Evolutionary conservation across 371 early-diverging fungal species (phyloP), one percentile per base, ranked within the genome.

Genomic region (Zopfochytrium polystomum): DNA sequence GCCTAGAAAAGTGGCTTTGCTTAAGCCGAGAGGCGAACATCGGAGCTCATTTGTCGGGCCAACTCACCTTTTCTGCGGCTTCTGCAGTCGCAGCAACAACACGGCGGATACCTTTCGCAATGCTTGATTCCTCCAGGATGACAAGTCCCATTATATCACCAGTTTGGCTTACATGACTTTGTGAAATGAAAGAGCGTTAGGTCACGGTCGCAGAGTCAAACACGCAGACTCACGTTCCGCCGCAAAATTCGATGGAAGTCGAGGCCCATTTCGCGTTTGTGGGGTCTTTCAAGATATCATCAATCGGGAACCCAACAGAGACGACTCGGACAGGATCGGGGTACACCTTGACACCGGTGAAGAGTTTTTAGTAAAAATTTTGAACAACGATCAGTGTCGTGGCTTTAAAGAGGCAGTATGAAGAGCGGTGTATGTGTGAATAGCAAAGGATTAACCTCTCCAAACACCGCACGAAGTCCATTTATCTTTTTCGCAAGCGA

Each of bases 61-160:
- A n/a, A n/a, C n/a, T n/a, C n/a, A n/a, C n/a, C n/a, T n/a, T n/a
- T n/a, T n/a, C n/a, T 27, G 96, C 96, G n/a, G n/a, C n/a, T 68
- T 91, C 94, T 58, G 91, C 90, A 20, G 98, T 96, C 33, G 96
- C 90, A 31, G 94, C 98, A 26, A 93, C 87, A 53, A 99, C 94
- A 73, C 99, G 91, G 55, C 99, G 88, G 55, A 96, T 88, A 64
- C 96, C 98, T 84, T 95, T 96, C 73, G 97, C 88, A 71, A 99
- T 92, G 72, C 90, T 88, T n/a, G 83, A 67, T 69, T 99, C 99
- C 77, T 93, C 95, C 43, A 95, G 68, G 58, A 99, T 87, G 53
- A 86, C 85, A 67, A 99, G 86, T 46, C 80, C 75, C 73, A 89
- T 89, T 66, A 99, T 95, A 45, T 97, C 96, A 15, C 86, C 80